Evolutionary conservation across 345 rosid species (phyloP).

Genomic region (Lepidium aucheri): DNA sequence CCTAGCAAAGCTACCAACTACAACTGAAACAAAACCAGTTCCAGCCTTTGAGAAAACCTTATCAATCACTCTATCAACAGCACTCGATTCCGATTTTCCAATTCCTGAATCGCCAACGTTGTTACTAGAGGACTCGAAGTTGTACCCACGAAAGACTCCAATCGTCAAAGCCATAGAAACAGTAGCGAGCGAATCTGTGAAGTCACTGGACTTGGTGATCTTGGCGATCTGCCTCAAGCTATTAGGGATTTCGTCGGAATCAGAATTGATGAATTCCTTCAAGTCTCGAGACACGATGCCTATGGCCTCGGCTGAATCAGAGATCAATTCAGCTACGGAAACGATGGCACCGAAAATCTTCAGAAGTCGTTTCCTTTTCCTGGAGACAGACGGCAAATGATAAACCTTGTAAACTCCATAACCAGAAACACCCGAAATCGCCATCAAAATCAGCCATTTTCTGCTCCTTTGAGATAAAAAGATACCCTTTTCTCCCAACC

Average conservation of each 20-base stretch:
- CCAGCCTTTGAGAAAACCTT: conserved; percentile 63
- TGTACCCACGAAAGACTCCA: conserved; percentile 59
- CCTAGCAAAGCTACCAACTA: conserved; percentile 88
- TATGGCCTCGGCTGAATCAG: conserved; percentile 62
- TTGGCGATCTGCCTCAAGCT: conserved; percentile 84
- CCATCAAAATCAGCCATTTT: conserved; percentile 55
- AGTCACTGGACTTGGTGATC: conserved; percentile 58
- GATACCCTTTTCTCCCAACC: conserved; percentile 35
- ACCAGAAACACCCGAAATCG: conserved; percentile 54
- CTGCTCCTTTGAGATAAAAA: conserved; percentile 42
- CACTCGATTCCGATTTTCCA: conserved; percentile 22
- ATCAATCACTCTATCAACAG: conserved; percentile 57
- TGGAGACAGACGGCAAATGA: conserved; percentile 51
- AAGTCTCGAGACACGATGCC: conserved; percentile 61
- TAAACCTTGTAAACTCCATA: conserved; percentile 73
- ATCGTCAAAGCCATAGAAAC: conserved; percentile 56
- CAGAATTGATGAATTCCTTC: conserved; percentile 59
- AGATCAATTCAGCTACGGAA: conserved; percentile 61
- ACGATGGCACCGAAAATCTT: conserved; percentile 48
- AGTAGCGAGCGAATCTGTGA: conserved; percentile 45
- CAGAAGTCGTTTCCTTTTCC: conserved; percentile 52
- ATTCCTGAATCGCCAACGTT: conserved; percentile 3
- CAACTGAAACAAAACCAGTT: conserved; percentile 71
- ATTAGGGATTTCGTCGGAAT: conserved; percentile 70
- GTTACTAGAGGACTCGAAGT: conserved; percentile 24